Conservation (phyloP, 257 asterid genomes). For the Plantago ovata region DNA sequence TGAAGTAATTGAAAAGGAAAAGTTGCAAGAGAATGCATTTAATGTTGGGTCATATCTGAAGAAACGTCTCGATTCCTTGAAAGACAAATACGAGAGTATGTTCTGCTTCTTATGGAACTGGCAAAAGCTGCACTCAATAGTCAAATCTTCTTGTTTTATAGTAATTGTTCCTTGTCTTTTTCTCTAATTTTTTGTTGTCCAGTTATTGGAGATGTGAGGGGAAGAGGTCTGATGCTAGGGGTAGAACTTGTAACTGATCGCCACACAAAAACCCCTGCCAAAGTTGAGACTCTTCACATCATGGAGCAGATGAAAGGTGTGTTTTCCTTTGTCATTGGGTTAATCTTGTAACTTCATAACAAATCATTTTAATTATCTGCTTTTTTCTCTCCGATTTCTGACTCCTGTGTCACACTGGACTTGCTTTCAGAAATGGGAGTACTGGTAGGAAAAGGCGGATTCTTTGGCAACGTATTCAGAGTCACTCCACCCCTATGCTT, state of each 20-base stretch:
- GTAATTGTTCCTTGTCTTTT: background rate
- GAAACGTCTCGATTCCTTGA: slow-evolving; percentile 54
- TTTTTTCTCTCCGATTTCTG: background rate
- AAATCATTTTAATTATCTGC: no score
- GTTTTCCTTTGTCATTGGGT: background rate
- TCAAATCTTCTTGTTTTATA: no score
- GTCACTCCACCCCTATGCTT: slow-evolving; percentile 97
- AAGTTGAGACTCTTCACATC: slow-evolving; percentile 55
- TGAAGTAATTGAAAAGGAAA: slow-evolving; percentile 71
- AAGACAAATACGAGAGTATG: slow-evolving; percentile 72
- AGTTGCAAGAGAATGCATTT: slow-evolving; percentile 75
- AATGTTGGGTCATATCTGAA: slow-evolving; percentile 72
- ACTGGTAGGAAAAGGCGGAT: slow-evolving; percentile 87
- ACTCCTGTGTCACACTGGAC: background rate
- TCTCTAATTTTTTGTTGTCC: slow-evolving; percentile 5
- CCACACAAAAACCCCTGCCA: slow-evolving; percentile 73
- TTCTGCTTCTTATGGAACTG: background rate
- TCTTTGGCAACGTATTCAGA: slow-evolving; percentile 80
- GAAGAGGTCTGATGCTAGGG: slow-evolving; percentile 90
- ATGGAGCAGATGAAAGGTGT: slow-evolving; percentile 87
- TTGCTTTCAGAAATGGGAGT: slow-evolving; percentile 71
- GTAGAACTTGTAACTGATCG: slow-evolving; percentile 87
- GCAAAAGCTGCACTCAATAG: no score
- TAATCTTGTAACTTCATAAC: background rate
- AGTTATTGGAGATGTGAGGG: slow-evolving; percentile 94